phyloP scores from a whole-genome alignment of 192 early-diverging fungal species.

The Linnemannia exigua region DNA sequence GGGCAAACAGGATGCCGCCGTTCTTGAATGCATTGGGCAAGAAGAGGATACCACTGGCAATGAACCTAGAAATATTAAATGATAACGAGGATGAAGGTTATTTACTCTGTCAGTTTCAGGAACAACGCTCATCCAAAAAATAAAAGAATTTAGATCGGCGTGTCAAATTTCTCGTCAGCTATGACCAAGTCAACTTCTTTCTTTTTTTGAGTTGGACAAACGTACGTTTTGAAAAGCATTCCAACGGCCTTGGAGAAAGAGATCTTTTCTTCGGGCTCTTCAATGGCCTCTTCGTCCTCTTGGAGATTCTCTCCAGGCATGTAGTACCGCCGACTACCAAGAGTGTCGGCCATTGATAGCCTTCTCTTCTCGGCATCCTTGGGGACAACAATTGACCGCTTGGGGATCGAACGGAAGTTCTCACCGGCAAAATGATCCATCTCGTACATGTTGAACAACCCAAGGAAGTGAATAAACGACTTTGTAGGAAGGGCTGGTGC shows the following conservation, averaged over 20 bases:
- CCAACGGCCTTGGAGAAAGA: conserved; percentile 60
- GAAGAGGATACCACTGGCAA: conserved; percentile 81
- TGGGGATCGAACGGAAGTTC: conserved; percentile 42
- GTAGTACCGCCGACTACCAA: conserved; percentile 23
- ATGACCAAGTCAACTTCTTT: background rate
- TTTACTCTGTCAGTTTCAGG: background rate
- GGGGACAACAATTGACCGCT: conserved; percentile 28
- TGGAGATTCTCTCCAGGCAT: conserved; percentile 20
- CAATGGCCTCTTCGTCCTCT: conserved; percentile 45
- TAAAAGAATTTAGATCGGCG: conserved; percentile 2
- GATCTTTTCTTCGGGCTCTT: conserved; percentile 47
- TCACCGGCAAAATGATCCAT: conserved; percentile 67
- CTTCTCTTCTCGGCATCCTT: conserved; percentile 46
- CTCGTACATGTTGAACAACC: conserved; percentile 55
- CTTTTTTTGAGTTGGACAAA: background rate
- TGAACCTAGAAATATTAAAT: conserved; percentile 67
- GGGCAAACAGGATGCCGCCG: conserved; percentile 78
- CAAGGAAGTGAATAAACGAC: conserved; percentile 51
- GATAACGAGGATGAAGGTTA: background rate
- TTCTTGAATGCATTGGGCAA: conserved; percentile 82
- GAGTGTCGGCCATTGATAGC: conserved; percentile 17
- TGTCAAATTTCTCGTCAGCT: background rate
- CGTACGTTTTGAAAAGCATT: conserved; percentile 71
- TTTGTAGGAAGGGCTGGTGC: conserved; percentile 63
- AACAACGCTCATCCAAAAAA: background rate